Evolutionary conservation across 2,329 filamentous ascomycete genomes (phyloP), one percentile per base, ranked within the genome.

Genomic region (Drechslerella dactyloides): DNA sequence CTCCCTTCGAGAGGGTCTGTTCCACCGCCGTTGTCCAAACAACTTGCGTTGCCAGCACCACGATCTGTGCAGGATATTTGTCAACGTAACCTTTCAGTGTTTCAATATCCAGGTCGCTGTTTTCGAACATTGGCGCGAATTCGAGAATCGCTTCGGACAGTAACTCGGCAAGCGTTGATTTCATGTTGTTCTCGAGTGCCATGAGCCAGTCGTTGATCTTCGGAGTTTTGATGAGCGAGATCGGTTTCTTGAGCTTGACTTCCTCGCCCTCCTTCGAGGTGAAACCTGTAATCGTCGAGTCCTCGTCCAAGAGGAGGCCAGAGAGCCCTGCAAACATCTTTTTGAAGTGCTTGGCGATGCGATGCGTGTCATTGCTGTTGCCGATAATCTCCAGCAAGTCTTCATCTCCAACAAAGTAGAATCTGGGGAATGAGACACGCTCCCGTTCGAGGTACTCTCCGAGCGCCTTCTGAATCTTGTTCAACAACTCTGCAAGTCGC

Each of bases 271-370:
- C 96, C 78, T 96, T 97, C 0, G 94, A 99, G 1, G 90, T 94
- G 77, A 97, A 93, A 5, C 92, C 93, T 24, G 89, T 89, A 74
- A 99, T 97, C 73, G 91, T 87, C 24, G 88, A 87, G 76, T 97
- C 90, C 61, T 97, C 92, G 75, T 96, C 91, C 83, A 97, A 93
- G 46, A 93, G 83, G 37, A 99, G 85, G 2, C 94, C 94, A 2
- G 89, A 93, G 53, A 99, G 84, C 73, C 94, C 94, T 74, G 96
- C 94, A 83, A 99, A 99, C 94, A 99, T 99, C 84, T 99, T 99
- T 80, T 96, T 93, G 83, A 99, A 92, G 82, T 99, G 96, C 80
- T 99, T 99, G 44, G 94, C 91, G 75, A 99, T 96, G 61, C 94
- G 92, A 72, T 94, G 82, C 8, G 93, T 96, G 78, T 99, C 94